phyloP scores from a whole-genome alignment of 2,329 filamentous ascomycete species.

The Fusarium sp. region DNA sequence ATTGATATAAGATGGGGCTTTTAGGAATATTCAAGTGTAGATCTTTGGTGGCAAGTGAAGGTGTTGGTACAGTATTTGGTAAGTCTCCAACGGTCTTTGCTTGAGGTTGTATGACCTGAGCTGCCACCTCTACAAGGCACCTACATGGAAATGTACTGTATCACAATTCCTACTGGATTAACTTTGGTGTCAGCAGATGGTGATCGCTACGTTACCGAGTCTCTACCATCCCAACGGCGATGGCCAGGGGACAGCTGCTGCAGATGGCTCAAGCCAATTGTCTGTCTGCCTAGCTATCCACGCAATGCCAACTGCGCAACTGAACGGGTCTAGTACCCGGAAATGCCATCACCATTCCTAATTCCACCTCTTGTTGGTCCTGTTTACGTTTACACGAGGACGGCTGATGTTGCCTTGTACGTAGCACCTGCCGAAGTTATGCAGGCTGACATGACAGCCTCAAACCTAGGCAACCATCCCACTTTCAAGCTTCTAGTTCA shows the following conservation, averaged over 20 bases:
- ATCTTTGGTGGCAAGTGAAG: neutral
- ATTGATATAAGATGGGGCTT: neutral
- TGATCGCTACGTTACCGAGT: neutral
- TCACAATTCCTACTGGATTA: neutral
- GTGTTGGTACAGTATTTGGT: neutral
- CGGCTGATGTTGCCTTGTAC: neutral
- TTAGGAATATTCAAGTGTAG: neutral
- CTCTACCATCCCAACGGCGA: neutral
- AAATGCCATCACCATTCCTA: neutral
- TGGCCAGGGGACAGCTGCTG: neutral
- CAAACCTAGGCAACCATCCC: conserved; percentile 30
- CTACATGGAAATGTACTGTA: neutral
- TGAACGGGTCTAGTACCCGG: neutral
- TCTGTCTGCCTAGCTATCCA: neutral
- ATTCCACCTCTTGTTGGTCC: neutral
- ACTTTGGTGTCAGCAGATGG: neutral
- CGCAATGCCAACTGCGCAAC: neutral
- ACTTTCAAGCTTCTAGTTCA: conserved; percentile 12
- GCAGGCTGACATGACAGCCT: conserved; percentile 29
- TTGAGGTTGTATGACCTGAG: neutral
- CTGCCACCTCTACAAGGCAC: neutral
- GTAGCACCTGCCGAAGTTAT: neutral
- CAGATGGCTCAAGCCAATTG: neutral
- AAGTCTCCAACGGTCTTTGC: neutral
- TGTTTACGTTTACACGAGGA: neutral